Evolutionary conservation across 2,329 filamentous ascomycete genomes (phyloP).

Genomic region (Proliferodiscus dingleyae): DNA sequence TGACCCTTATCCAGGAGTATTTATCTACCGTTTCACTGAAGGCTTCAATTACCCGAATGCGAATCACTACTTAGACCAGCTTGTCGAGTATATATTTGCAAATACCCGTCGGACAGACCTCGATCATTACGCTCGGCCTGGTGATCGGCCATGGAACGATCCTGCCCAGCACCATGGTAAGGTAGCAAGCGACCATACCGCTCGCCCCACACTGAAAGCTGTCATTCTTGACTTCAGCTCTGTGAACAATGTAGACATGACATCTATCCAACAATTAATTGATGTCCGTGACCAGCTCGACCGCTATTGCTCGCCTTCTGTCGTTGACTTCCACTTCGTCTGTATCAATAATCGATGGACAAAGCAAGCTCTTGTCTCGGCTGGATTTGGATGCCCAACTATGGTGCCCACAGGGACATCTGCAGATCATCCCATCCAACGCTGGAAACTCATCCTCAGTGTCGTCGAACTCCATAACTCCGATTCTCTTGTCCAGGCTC

Average conservation of each 20-base stretch:
- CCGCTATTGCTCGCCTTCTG: conserved; percentile 70
- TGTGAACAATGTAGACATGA: conserved; percentile 91
- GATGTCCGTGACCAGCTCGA: conserved; percentile 94
- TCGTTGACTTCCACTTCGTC: conserved; percentile 92
- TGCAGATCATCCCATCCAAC: conserved; percentile 37
- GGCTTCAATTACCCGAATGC: conserved; percentile 97
- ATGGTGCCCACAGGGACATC: too few relatives aligned
- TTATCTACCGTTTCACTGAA: conserved; percentile 93
- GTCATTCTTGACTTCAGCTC: conserved; percentile 89
- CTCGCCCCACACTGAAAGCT: conserved; percentile 72
- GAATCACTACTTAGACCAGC: conserved; percentile 77
- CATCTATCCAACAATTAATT: conserved; percentile 86
- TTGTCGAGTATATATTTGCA: conserved; percentile 62
- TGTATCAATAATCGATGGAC: conserved; percentile 92
- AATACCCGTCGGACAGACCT: conserved; percentile 73
- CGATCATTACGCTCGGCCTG: conserved; percentile 56
- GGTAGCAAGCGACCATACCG: conserved; percentile 41
- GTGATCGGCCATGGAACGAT: conserved; percentile 93
- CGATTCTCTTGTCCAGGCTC: conserved; percentile 62
- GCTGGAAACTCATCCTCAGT: conserved; percentile 91
- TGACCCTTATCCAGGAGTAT: conserved; percentile 82
- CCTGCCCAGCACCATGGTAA: conserved; percentile 64
- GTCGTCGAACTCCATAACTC: conserved; percentile 79
- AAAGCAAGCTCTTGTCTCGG: conserved; percentile 80
- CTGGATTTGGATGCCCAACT: conserved; percentile 82